Conservation (phyloP, 371 early-diverging fungal genomes). For the Chytridium lagenaria region DNA sequence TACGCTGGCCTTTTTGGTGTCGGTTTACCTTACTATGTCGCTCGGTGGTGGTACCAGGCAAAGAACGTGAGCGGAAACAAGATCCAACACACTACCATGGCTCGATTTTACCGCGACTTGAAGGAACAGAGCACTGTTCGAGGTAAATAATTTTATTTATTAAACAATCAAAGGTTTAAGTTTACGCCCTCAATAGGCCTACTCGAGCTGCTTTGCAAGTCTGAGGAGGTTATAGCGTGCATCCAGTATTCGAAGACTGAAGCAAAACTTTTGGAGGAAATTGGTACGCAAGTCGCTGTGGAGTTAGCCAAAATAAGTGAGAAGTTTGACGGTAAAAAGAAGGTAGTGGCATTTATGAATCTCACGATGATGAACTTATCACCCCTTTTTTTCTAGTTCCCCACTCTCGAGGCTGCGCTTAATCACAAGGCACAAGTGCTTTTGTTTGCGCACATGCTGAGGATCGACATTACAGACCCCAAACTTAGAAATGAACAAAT, state of each 20-base stretch:
- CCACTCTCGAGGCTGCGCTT: constrained; percentile 37
- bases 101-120: constrained; percentile 83
- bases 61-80: constrained; percentile 86
- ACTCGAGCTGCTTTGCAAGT: constrained; percentile 41
- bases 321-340: constrained; percentile 40
- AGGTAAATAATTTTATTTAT: too few relatives aligned
- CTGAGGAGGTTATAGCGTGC: constrained; percentile 43
- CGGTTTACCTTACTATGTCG: constrained; percentile 80
- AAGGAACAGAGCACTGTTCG: constrained; percentile 67
- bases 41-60: constrained; percentile 95
- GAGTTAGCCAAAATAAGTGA: constrained; percentile 31
- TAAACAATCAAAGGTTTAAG: too few relatives aligned
- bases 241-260: constrained; percentile 28
- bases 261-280: constrained; percentile 26
- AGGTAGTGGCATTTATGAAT: too few relatives aligned
- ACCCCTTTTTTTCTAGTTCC: constrained; percentile 20
- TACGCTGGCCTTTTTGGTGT: constrained; percentile 90
- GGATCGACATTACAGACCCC: constrained; percentile 67
- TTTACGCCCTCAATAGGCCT: constrained; percentile 20
- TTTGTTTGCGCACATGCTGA: constrained; percentile 84
- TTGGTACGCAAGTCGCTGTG: constrained; percentile 7
- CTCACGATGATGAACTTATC: too few relatives aligned
- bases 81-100: constrained; percentile 90
- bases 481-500: constrained; percentile 57
- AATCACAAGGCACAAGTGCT: constrained; percentile 75